Evolutionary conservation across 2,329 filamentous ascomycete species (phyloP), one percentile per base, ranked within the genome.

Genomic region (Capronia epimyces): DNA sequence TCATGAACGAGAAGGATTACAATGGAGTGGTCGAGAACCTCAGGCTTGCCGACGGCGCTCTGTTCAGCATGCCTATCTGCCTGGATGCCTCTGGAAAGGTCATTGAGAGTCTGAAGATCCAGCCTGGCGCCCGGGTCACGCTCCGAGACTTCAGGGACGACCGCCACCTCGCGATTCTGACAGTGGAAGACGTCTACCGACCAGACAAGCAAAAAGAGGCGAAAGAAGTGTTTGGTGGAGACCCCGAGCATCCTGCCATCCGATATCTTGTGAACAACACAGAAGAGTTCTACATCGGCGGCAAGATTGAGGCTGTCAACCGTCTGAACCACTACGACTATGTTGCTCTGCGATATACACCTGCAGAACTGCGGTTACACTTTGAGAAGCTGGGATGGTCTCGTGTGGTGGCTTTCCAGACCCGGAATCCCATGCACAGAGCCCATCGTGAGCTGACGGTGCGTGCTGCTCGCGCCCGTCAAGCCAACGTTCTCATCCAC

Each of bases 351-450:
- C 84, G 93, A 77, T 97, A 87, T 88, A 94, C 93, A 9, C 93
- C 93, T 59, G 85, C 93, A 43, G 93, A 98, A 76, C 80, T 98
- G 65, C 88, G 93, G 65, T 78, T 88, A 60, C 91, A 97, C 79
- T 98, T 98, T 68, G 93, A 97, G 80, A 98, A 98, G 82, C 89
- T 98, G 64, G 93, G 93, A 74, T 98, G 93, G 93, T 84, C 87
- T 71, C 85, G 86, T 71, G 91, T 98, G 63, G 93, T 98, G 59
- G 93, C 93, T 67, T 98, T 98, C 86, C 93, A 98, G 80, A 98
- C 93, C 60, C 79, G 90, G 71, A 98, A 98, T 76, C 93, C 93
- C 63, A 98, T 98, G 93, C 93, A 98, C 78, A 87, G 93, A 66
- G 93, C 93, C 69, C 93, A 98, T 75, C 83, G 93, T 74, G 93